Conservation (phyloP, 192 early-diverging fungal genomes). For the Mortierella antarctica region DNA sequence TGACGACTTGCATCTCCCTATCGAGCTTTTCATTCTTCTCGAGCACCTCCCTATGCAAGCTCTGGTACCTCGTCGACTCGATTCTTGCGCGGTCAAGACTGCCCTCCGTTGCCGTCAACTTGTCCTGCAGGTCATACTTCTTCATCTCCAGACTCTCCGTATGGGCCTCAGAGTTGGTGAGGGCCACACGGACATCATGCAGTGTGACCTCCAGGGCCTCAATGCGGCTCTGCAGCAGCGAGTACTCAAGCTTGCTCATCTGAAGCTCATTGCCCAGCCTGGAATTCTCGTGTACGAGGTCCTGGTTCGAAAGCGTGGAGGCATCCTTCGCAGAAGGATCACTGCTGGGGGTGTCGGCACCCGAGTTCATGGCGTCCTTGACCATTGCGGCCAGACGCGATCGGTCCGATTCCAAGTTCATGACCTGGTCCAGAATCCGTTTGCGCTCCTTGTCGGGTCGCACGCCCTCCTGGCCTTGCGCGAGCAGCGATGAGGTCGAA, state of each 20-base stretch:
- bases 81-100: constrained; percentile 26
- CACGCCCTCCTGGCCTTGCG: constrained; percentile 18
- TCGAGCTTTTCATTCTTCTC: constrained; percentile 37
- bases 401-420: constrained; percentile 31
- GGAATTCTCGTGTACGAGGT: constrained; percentile 31
- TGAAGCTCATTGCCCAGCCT: constrained; percentile 28
- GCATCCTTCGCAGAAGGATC: neutral
- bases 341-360: neutral
- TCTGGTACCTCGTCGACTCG: constrained; percentile 38
- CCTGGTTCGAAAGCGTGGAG: constrained; percentile 17
- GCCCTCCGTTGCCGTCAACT: constrained; percentile 32
- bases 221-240: constrained; percentile 35
- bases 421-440: constrained; percentile 38
- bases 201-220: constrained; percentile 48
- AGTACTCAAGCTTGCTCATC: constrained; percentile 34
- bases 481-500: constrained; percentile 25
- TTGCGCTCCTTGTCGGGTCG: constrained; percentile 34
- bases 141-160: constrained; percentile 45
- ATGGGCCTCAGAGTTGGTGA: constrained; percentile 35
- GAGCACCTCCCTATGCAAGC: constrained; percentile 36
- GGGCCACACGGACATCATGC: constrained; percentile 47
- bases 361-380: constrained; percentile 34
- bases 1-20: constrained; percentile 27
- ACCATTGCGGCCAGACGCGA: constrained; percentile 43
- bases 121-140: constrained; percentile 49